These are phyloP conservation scores for Vaccinium corymbosum DNA, from an alignment of 148 eudicot species.

Conservation along the genomic window DNA sequence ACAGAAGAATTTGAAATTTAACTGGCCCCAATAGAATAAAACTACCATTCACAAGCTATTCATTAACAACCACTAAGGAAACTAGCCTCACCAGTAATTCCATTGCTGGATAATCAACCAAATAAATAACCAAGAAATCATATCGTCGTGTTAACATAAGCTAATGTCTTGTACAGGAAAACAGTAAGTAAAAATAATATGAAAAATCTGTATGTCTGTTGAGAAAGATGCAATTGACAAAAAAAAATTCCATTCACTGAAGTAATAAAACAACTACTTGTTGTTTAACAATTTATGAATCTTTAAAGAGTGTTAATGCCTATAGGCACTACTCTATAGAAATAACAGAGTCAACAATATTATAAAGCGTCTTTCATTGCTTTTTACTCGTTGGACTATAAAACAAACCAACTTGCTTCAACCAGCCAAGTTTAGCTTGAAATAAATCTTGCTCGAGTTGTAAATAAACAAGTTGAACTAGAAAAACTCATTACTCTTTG, in stretches of 20 bases:
- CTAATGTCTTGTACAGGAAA: neutral
- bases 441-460: neutral
- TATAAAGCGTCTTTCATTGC: neutral
- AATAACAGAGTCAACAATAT: neutral
- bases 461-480: neutral
- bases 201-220: neutral
- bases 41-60: neutral
- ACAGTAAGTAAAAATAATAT: neutral
- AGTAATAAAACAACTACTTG: neutral
- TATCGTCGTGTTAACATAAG: neutral
- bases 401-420: neutral
- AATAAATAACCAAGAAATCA: neutral
- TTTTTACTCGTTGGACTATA: neutral
- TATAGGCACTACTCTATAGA: neutral
- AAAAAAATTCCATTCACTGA: neutral
- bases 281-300: neutral
- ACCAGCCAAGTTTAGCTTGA: neutral
- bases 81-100: neutral
- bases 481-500: neutral
- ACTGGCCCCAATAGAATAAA: neutral
- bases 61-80: neutral
- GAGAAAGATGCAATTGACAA: neutral
- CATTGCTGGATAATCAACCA: neutral
- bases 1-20: neutral
- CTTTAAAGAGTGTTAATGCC: neutral